These are phyloP conservation scores for Adenanthera pavonina DNA, from an alignment of 306 rosid species.

Conservation along the genomic window DNA sequence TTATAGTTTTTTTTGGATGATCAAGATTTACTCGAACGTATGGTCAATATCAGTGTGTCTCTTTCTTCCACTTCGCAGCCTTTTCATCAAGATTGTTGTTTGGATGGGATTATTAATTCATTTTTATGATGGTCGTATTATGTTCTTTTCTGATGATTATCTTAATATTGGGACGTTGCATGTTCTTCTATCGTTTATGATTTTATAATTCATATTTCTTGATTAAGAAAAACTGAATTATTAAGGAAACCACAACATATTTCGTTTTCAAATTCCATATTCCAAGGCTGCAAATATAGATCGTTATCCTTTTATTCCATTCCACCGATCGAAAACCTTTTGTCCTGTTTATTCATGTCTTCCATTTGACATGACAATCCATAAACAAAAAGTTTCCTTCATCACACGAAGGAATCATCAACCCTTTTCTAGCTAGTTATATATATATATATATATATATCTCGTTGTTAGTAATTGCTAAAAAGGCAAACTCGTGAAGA, in stretches of 20 bases:
- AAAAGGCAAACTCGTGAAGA: background rate
- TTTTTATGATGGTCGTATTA: background rate
- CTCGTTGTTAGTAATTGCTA: background rate
- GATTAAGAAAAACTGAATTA: background rate
- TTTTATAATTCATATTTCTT: slow-evolving; percentile 1
- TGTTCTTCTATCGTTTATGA: background rate
- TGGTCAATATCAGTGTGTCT: background rate
- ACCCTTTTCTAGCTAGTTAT: no score
- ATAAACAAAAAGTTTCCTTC: slow-evolving; percentile 7
- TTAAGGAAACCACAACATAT: slow-evolving; percentile 12
- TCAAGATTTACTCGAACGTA: background rate
- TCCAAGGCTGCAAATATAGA: slow-evolving; percentile 39
- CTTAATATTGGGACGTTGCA: background rate
- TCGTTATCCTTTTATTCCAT: slow-evolving; percentile 43
- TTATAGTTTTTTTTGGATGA: background rate
- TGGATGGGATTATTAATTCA: background rate
- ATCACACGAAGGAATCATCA: slow-evolving; percentile 20
- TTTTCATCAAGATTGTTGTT: background rate
- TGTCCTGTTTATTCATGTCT: slow-evolving; percentile 35
- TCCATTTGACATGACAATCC: slow-evolving; percentile 38
- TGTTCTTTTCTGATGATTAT: background rate
- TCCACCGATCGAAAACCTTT: slow-evolving; percentile 38
- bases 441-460: no score
- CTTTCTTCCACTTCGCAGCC: background rate
- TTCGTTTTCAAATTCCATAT: slow-evolving; percentile 30